Percentiles rank a stretch among this genome's conserved stretches.
These are phyloP conservation scores for Exophiala oligosperma DNA, from an alignment of 2,329 filamentous ascomycete genomes.

Conservation along the genomic window DNA sequence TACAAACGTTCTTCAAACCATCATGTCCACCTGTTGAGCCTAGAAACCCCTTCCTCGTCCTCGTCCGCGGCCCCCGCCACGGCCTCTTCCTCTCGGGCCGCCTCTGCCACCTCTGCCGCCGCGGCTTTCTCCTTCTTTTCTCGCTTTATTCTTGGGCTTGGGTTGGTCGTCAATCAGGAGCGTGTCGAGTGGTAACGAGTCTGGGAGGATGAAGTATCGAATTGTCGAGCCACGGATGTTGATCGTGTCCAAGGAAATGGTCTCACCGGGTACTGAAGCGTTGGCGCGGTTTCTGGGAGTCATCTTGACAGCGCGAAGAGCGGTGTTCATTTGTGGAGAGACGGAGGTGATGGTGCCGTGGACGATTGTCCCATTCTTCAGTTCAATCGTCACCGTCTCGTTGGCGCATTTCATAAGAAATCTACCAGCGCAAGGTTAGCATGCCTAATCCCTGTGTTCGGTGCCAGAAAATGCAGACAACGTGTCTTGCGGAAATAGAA, in stretches of 20 bases:
- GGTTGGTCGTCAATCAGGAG: conserved; percentile 93
- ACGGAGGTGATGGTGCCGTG: conserved; percentile 97
- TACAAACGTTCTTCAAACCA: not conserved
- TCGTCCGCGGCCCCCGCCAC: conserved; percentile 57
- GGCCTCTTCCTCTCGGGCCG: conserved; percentile 49
- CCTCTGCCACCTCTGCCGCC: conserved; percentile 47
- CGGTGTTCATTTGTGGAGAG: conserved; percentile 97
- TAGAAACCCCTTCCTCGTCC: conserved; percentile 47
- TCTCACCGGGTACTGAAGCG: conserved; percentile 50
- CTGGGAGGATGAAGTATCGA: conserved; percentile 93
- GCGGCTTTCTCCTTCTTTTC: conserved; percentile 62
- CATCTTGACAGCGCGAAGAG: conserved; percentile 95
- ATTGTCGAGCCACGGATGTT: conserved; percentile 96
- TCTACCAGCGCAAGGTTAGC: conserved; percentile 50
- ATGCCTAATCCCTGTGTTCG: not conserved
- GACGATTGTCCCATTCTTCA: conserved; percentile 98
- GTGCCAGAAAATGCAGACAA: not conserved
- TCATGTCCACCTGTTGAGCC: not conserved
- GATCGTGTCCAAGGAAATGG: conserved; percentile 88
- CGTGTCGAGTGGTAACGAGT: conserved; percentile 91
- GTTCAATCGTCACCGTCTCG: conserved; percentile 96
- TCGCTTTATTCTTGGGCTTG: conserved; percentile 99
- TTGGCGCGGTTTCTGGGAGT: conserved; percentile 72
- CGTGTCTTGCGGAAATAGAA: conserved; percentile 7
- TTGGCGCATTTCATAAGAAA: conserved; percentile 99